Percentiles rank a stretch among this genome's conserved stretches.
Evolutionary conservation across 176 grass and related monocot species (phyloP).

Genomic region (Saccharum officinarum): DNA sequence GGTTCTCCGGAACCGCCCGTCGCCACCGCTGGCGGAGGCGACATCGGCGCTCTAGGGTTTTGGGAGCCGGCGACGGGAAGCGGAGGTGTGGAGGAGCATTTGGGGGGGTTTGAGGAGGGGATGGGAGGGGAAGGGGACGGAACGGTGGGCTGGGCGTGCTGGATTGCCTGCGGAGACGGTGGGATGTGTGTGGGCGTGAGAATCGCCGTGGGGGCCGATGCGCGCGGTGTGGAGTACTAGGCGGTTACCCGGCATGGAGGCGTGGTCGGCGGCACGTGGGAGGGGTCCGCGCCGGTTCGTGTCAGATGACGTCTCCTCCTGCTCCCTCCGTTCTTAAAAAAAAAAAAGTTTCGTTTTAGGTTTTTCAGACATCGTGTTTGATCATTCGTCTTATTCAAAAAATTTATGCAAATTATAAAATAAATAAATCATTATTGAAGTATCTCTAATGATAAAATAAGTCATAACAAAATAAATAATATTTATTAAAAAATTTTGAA

Average conservation of each 20-base stretch:
- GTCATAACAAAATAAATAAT: too few species aligned
- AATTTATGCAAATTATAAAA: too few species aligned
- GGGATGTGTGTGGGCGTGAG: slow-evolving; percentile 1
- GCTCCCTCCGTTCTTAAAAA: too few species aligned
- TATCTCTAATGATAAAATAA: too few species aligned
- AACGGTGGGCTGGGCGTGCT: not conserved
- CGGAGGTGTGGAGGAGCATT: slow-evolving; percentile 41
- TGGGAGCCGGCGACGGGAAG: slow-evolving; percentile 31
- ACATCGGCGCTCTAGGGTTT: slow-evolving; percentile 49
- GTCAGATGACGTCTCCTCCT: not conserved
- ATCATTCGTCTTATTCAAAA: not conserved
- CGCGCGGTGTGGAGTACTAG: not conserved
- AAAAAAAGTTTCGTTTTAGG: not conserved
- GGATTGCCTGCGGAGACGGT: slow-evolving; percentile 4
- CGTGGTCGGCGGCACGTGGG: slow-evolving; percentile 34
- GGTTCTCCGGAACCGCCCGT: not conserved
- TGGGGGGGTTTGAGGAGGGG: slow-evolving; percentile 32
- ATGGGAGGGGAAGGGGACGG: not conserved
- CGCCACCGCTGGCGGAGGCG: not conserved
- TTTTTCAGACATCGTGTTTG: too few species aligned
- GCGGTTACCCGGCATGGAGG: slow-evolving; percentile 24
- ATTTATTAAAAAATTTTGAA: too few species aligned
- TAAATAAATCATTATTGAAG: too few species aligned
- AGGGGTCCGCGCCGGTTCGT: not conserved
- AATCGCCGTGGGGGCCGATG: not conserved